Evolutionary conservation across 768 basidiomycete species (phyloP).

Genomic region (Tubosaeta sp.): DNA sequence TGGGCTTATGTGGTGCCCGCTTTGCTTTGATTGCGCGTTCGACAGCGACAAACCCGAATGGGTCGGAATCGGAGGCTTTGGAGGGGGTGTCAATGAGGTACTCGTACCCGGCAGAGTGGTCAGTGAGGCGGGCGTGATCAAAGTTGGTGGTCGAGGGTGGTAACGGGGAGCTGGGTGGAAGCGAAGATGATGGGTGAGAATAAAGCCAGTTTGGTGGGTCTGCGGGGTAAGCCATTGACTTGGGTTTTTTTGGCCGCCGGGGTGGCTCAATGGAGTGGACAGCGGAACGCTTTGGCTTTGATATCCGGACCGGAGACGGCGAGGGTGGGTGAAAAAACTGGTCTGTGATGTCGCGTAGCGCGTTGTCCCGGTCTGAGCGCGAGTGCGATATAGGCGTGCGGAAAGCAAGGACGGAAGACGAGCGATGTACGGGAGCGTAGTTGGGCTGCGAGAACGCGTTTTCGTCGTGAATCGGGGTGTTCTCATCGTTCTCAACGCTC

Average conservation of each 20-base stretch:
- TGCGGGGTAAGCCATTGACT: constrained; percentile 26
- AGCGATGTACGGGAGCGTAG: constrained; percentile 11
- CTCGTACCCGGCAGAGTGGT: constrained; percentile 11
- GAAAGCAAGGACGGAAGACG: constrained; percentile 15
- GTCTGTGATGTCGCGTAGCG: constrained; percentile 32
- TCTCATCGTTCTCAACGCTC: constrained; percentile 17
- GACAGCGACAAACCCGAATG: constrained; percentile 55
- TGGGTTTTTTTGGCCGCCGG: constrained; percentile 31
- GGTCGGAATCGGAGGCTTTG: constrained; percentile 39
- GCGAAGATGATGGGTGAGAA: constrained; percentile 26
- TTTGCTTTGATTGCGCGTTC: constrained; percentile 47
- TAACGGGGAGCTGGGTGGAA: constrained; percentile 33
- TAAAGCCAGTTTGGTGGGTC: constrained; percentile 30
- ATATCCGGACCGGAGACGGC: constrained; percentile 26
- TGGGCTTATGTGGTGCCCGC: constrained; percentile 23
- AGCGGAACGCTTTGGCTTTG: constrained; percentile 16
- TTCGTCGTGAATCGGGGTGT: constrained; percentile 14
- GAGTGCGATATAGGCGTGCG: constrained; percentile 24
- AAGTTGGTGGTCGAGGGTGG: constrained; percentile 21
- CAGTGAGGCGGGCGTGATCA: constrained; percentile 5
- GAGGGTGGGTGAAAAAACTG: constrained; percentile 33
- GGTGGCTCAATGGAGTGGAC: constrained; percentile 23
- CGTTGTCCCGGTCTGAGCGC: constrained; percentile 15
- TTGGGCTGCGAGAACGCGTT: constrained; percentile 3
- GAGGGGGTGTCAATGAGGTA: constrained; percentile 22